Conservation (phyloP, 2,329 filamentous ascomycete species). For the Diaporthe australafricana region DNA sequence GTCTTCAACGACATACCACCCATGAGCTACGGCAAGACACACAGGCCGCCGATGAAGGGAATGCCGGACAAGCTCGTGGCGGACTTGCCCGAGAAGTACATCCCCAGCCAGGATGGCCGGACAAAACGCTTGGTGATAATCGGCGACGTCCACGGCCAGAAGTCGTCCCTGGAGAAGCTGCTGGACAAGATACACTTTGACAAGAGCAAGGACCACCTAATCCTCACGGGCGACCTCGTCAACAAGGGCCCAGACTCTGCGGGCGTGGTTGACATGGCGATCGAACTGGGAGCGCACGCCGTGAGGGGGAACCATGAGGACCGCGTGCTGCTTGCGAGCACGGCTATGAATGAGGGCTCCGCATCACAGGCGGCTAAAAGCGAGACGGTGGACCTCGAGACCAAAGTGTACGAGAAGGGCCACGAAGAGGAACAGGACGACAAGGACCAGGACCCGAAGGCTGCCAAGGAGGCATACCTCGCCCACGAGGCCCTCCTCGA, state of each 20-base stretch:
- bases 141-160: slow-evolving; percentile 94
- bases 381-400: slow-evolving; percentile 24
- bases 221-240: slow-evolving; percentile 83
- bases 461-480: slow-evolving; percentile 39
- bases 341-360: slow-evolving; percentile 45
- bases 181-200: slow-evolving; percentile 76
- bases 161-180: slow-evolving; percentile 72
- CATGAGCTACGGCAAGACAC: slow-evolving; percentile 55
- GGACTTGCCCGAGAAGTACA: slow-evolving; percentile 46
- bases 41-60: slow-evolving; percentile 51
- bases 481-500: slow-evolving; percentile 40
- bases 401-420: slow-evolving; percentile 35
- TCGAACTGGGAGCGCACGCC: slow-evolving; percentile 78
- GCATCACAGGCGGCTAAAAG: neutral
- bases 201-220: slow-evolving; percentile 73
- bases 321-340: slow-evolving; percentile 76
- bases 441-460: slow-evolving; percentile 28
- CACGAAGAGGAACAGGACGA: slow-evolving; percentile 41
- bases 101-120: slow-evolving; percentile 42
- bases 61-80: slow-evolving; percentile 43
- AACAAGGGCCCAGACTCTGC: slow-evolving; percentile 87
- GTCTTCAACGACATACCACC: slow-evolving; percentile 37
- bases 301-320: slow-evolving; percentile 97
- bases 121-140: slow-evolving; percentile 79
- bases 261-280: slow-evolving; percentile 81